Evolutionary conservation across 768 basidiomycete genomes (phyloP).

Genomic region (Auriscalpium vulgare): DNA sequence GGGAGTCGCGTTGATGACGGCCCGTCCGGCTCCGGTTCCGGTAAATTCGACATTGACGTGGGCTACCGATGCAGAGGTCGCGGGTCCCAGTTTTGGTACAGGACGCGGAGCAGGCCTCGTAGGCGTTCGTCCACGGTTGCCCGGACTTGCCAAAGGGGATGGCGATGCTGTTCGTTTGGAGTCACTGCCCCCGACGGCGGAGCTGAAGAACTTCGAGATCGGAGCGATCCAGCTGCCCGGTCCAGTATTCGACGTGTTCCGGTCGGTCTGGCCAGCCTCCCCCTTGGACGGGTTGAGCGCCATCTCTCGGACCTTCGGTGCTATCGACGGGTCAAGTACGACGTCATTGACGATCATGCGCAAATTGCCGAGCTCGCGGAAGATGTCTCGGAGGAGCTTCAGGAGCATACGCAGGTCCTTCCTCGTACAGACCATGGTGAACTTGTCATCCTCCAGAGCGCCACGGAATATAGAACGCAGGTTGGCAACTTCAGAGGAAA

Average conservation of each 20-base stretch:
- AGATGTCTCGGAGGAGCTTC: conserved; percentile 78
- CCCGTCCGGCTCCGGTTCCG: conserved; percentile 54
- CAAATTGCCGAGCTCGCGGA: conserved; percentile 75
- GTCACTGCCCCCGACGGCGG: conserved; percentile 20
- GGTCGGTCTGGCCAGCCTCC: conserved; percentile 31
- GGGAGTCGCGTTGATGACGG: conserved; percentile 37
- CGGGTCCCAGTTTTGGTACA: conserved; percentile 77
- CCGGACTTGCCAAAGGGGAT: conserved; percentile 14
- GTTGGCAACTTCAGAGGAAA: conserved; percentile 60
- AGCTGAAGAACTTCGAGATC: conserved; percentile 70
- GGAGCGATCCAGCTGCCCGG: conserved; percentile 73
- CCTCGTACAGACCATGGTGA: conserved; percentile 53
- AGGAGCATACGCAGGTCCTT: conserved; percentile 79
- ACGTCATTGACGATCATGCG: conserved; percentile 82
- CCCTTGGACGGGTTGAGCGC: conserved; percentile 54
- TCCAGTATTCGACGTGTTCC: conserved; percentile 24
- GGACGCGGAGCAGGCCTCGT: conserved; percentile 33
- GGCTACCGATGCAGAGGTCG: conserved; percentile 79
- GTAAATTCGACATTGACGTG: conserved; percentile 97
- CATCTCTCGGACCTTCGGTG: conserved; percentile 61
- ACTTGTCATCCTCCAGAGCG: conserved; percentile 68
- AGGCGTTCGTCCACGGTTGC: conserved; percentile 13
- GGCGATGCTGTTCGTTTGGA: conserved; percentile 19
- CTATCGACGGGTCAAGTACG: conserved; percentile 78
- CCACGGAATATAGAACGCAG: conserved; percentile 70